Evolutionary conservation across 352 stramenopile species (phyloP), one percentile per base, ranked within the genome.

Genomic region (Nothophytophthora sp.): DNA sequence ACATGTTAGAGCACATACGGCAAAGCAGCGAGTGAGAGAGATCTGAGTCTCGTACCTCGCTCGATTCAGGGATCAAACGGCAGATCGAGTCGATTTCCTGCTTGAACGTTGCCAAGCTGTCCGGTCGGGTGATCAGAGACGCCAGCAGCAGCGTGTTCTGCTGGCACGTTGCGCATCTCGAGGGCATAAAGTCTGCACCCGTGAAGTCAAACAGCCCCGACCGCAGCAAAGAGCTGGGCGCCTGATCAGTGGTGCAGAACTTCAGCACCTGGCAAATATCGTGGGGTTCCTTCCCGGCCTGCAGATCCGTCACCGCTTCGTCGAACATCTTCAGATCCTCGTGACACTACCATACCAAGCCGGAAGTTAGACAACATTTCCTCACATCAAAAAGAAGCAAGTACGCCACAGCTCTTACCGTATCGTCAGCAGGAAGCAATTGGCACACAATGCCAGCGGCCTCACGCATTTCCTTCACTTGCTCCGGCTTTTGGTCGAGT

Each of bases 281-380:
- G 48, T 86, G 68, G 1, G 81, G 81, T 33, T 70, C 62, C 57
- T 91, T 87, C 36, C 76, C 75, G 22, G 39, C 52, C 49, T 86
- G 73, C 18, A 92, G 27, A 30, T 70, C 55, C 23, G 36, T 45
- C 9, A 89, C 58, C 15, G 70, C 79, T 35, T 61, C 40, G 51
- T 89, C 78, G 37, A 92, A 90, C 46, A 84, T 76, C 48, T 86
- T 84, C 18, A 90, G 39, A 35, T 89, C 66, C 28, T 70, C 23
- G 42, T 89, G 76, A 32, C 81, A 92, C 76, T 90, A 47, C 9
- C 33, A 6, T 27, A 25, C 22, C n/a, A 42, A 22, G 16, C n/a
- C 11, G 34, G 12, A 3, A 36, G 30, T 13, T 5, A 44, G 4
- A n/a, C n/a, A n/a, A 36, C 9, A 27, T 15, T 39, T 23, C 12